Conservation (phyloP, 1,139 yeast species). For the Tardiomyces digboiensis region DNA sequence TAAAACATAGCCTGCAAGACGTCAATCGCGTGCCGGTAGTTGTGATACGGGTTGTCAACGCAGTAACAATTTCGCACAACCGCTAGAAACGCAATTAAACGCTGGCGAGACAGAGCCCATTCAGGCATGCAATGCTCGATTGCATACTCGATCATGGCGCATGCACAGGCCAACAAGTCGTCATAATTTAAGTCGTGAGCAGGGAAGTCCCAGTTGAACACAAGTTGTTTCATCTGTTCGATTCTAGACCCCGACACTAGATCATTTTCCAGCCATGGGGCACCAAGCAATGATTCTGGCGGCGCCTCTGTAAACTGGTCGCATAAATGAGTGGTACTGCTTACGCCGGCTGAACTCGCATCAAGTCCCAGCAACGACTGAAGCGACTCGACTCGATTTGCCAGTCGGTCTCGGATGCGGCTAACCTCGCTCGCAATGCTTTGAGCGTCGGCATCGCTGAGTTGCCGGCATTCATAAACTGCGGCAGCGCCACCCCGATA, state of each 20-base stretch:
- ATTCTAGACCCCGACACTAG: neutral
- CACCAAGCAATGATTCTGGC: neutral
- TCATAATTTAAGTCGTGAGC: slow-evolving; percentile 62
- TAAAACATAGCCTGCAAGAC: slow-evolving; percentile 85
- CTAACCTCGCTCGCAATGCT: neutral
- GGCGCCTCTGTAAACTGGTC: neutral
- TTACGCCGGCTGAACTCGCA: neutral
- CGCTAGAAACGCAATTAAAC: slow-evolving; percentile 1
- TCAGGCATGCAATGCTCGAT: neutral
- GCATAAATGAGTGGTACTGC: neutral
- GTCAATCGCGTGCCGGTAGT: slow-evolving; percentile 92
- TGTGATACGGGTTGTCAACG: slow-evolving; percentile 84
- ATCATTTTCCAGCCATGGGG: neutral
- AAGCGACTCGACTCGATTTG: neutral
- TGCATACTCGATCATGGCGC: neutral
- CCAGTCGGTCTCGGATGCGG: neutral
- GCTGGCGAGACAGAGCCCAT: neutral
- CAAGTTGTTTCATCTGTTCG: neutral
- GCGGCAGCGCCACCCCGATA: neutral
- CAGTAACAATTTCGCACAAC: slow-evolving; percentile 69
- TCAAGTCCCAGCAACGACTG: neutral
- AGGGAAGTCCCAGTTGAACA: slow-evolving; percentile 38
- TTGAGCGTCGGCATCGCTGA: neutral
- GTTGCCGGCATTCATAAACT: neutral
- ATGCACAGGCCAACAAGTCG: slow-evolving; percentile 3